Base-by-base conservation (phyloP, 495 filamentous ascomycete genomes). In the Penicillium manginii region DNA sequence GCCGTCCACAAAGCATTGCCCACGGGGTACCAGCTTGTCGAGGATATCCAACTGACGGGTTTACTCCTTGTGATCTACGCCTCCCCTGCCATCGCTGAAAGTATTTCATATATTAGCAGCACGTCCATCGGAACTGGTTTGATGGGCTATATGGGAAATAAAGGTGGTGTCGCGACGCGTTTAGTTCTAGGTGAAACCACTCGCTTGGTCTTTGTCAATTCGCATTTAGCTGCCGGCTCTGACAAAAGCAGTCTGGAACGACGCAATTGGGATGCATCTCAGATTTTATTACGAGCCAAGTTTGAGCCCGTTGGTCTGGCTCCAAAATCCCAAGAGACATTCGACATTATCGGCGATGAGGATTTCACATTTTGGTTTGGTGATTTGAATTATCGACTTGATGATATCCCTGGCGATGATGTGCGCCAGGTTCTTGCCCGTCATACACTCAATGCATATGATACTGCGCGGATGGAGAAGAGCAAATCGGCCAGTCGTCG, bases 281-380 rank as follows among this genome's bases (percentile, higher is more conserved):
- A 97, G 64, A 90, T 99, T 49, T 55, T 84, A 17, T 76, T 72
- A 50, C 83, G 92, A 29, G 85, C 91, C 12, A 85, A 80, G 55
- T 98, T 98, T 67, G 82, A 87, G 5, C 84, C 91, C 1, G 80
- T 93, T 17, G 77, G 78, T 42, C 75, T 86, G 52, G 79, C 81
- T 3, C 80, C 83, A 10, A 78, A 73, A 2, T 58, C 79, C n/a
- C 66, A 72, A 18, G 78, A 76, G 1, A 69, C 69, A 23, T 76
- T 75, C 11, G 91, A 96, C 59, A 77, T 74, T n/a, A 87, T 99
- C 58, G 92, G 91, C 2, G 87, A 92, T 47, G 92, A 93, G 59
- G 94, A 98, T 68, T 93, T 96, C 73, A 83, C 87, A 1, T 96
- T 98, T 63, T 97, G 93, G 91, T 92, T 96, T 69, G 96, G 96